These are phyloP conservation scores for Penicillium frequentans DNA, from an alignment of 2,329 filamentous ascomycete species.

Conservation along the genomic window DNA sequence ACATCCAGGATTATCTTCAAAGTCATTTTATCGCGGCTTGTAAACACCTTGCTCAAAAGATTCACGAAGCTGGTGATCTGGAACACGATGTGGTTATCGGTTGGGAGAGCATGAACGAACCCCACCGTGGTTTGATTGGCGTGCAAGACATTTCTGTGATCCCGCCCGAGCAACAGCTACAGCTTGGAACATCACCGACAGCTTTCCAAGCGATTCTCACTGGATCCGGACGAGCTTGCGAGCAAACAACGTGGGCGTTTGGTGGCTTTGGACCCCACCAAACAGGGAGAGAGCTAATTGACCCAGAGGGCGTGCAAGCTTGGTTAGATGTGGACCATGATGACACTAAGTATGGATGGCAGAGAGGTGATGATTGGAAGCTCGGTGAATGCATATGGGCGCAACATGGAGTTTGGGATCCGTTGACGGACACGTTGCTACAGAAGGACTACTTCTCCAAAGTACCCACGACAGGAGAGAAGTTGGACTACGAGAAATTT, in stretches of 20 bases:
- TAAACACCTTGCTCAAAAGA: conserved; percentile 75
- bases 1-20: conserved; percentile 95
- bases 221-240: conserved; percentile 85
- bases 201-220: conserved; percentile 91
- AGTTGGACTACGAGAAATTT: conserved; percentile 78
- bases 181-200: conserved; percentile 90
- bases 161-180: conserved; percentile 82
- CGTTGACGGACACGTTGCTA: conserved; percentile 70
- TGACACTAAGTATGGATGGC: conserved; percentile 87
- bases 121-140: conserved; percentile 83
- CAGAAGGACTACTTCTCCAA: conserved; percentile 86
- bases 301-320: conserved; percentile 79
- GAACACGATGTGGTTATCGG: conserved; percentile 86
- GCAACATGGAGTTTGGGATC: conserved; percentile 94
- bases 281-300: conserved; percentile 76
- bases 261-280: conserved; percentile 90
- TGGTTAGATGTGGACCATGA: conserved; percentile 85
- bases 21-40: conserved; percentile 80
- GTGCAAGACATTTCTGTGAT: conserved; percentile 78
- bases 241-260: conserved; percentile 91
- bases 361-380: conserved; percentile 82
- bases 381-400: conserved; percentile 96
- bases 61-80: conserved; percentile 86
- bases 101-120: conserved; percentile 96
- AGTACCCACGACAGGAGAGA: conserved; percentile 70